Conservation (phyloP, 345 rosid genomes). For the Eutrema heterophyllum region DNA sequence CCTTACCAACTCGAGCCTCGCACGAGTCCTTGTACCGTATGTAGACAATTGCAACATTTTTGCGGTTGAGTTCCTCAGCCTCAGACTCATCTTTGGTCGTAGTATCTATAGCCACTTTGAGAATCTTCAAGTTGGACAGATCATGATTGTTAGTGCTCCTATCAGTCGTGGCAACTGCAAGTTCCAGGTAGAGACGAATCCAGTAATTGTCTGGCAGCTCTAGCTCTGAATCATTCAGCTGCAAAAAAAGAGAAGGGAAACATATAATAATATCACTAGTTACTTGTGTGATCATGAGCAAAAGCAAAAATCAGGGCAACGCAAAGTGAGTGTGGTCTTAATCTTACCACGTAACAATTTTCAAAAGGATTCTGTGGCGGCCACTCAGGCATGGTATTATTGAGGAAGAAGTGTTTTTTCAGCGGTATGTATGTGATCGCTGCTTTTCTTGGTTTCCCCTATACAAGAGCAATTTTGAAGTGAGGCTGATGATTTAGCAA, state of each 20-base stretch:
- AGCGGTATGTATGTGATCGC: too few species aligned
- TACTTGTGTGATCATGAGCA: not conserved
- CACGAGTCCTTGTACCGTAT: not conserved
- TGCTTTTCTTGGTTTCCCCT: too few species aligned
- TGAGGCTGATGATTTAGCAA: too few species aligned
- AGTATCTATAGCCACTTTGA: not conserved
- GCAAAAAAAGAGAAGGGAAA: not conserved
- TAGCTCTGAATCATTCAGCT: not conserved
- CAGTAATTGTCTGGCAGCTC: not conserved
- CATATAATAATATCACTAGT: not conserved
- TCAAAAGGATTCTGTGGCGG: not conserved
- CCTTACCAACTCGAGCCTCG: not conserved
- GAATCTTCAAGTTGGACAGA: not conserved
- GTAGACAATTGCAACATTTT: not conserved
- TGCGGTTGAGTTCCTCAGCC: not conserved
- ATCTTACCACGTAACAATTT: not conserved
- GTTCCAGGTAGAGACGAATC: not conserved
- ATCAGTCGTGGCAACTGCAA: not conserved
- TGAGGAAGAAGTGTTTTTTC: too few species aligned
- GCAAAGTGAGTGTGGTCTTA: not conserved
- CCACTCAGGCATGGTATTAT: not conserved
- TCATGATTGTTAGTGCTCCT: not conserved
- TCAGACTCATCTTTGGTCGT: not conserved
- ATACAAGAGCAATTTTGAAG: too few species aligned
- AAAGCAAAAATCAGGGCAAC: too few species aligned